phyloP scores from a whole-genome alignment of 192 early-diverging fungal genomes.

The Radiomyces spectabilis region DNA sequence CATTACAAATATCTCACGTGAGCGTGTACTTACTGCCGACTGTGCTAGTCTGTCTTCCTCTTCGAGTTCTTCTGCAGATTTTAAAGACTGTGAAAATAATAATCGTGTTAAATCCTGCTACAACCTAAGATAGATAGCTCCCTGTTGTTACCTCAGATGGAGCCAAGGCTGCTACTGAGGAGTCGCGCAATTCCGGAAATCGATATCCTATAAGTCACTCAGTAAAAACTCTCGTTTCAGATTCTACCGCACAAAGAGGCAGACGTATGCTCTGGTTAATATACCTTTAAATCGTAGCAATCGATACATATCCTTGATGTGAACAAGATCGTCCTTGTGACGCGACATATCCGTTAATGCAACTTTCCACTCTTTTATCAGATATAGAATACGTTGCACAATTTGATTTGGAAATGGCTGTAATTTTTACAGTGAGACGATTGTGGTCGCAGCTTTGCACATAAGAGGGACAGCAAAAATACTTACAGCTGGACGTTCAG shows the following conservation, averaged over 20 bases:
- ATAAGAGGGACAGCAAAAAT: neutral
- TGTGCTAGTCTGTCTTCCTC: conserved; percentile 85
- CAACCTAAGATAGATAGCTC: neutral
- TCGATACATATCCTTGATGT: conserved; percentile 94
- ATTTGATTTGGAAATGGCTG: conserved; percentile 60
- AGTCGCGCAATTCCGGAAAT: conserved; percentile 57
- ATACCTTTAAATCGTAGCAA: conserved; percentile 82
- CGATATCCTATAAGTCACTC: conserved; percentile 62
- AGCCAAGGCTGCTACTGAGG: conserved; percentile 58
- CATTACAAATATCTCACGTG: neutral
- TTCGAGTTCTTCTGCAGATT: conserved; percentile 92
- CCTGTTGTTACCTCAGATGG: conserved; percentile 32
- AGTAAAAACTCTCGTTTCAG: no score
- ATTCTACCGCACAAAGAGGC: no score
- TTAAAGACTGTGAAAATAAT: conserved; percentile 50
- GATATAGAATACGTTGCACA: conserved; percentile 79
- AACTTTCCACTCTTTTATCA: conserved; percentile 93
- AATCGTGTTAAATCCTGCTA: neutral
- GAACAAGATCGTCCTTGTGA: conserved; percentile 86
- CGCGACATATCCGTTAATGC: conserved; percentile 81
- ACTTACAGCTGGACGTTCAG: conserved; percentile 79
- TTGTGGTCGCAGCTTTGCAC: neutral
- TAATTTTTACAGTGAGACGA: neutral
- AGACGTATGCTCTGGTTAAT: neutral
- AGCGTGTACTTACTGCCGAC: conserved; percentile 50